Conservation (phyloP, 2,329 filamentous ascomycete species). For the Nigrospora oryzae region DNA sequence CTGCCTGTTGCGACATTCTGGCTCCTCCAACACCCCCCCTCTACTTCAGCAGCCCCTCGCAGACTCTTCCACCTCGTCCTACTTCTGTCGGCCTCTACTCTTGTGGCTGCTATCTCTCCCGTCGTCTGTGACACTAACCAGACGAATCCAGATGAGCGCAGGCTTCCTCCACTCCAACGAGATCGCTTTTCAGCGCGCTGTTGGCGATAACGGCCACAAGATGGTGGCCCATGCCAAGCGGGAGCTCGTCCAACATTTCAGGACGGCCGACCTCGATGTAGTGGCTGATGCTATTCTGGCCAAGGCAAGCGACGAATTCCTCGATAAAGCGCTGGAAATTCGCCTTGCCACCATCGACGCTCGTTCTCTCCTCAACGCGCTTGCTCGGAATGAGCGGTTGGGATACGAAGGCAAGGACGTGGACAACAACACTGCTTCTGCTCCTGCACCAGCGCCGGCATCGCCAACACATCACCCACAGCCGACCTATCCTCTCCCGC, state of each 20-base stretch:
- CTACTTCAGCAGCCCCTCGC: too few relatives aligned
- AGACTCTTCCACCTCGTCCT: too few relatives aligned
- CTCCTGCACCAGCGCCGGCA: slow-evolving; percentile 1
- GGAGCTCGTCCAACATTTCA: slow-evolving; percentile 33
- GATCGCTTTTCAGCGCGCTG: slow-evolving; percentile 24
- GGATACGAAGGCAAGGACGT: slow-evolving; percentile 35
- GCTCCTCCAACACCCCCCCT: too few relatives aligned
- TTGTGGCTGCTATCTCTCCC: too few relatives aligned
- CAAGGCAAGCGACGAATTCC: slow-evolving; percentile 38
- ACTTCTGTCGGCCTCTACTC: too few relatives aligned
- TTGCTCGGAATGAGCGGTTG: slow-evolving; percentile 47
- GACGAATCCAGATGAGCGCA: slow-evolving; percentile 33
- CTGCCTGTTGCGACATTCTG: too few relatives aligned
- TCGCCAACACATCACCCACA: slow-evolving; percentile 1
- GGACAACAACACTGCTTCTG: neutral
- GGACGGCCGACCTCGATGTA: slow-evolving; percentile 32
- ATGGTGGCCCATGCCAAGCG: slow-evolving; percentile 30
- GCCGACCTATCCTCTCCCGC: neutral
- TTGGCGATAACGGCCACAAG: slow-evolving; percentile 36
- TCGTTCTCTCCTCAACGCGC: slow-evolving; percentile 45
- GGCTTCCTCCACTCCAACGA: slow-evolving; percentile 34
- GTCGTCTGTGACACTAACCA: too few relatives aligned
- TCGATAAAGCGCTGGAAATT: slow-evolving; percentile 42
- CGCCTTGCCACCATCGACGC: slow-evolving; percentile 46
- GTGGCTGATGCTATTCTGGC: slow-evolving; percentile 32